phyloP scores from a whole-genome alignment of 495 filamentous ascomycete genomes.

The Penicillium turbatum region DNA sequence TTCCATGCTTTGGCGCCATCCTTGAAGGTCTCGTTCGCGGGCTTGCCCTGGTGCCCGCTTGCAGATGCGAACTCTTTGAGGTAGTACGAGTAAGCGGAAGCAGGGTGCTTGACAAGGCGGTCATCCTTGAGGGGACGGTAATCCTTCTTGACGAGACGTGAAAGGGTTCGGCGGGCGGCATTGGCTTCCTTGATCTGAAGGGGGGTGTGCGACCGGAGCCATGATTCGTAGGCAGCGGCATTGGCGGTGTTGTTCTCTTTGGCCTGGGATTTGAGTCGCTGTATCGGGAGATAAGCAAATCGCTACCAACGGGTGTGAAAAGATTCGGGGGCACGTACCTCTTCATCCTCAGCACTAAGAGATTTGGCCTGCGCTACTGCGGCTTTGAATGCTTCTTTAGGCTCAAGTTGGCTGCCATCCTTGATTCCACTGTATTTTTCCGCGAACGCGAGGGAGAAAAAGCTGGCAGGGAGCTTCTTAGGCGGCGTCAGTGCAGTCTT shows the following conservation, averaged over 20 bases:
- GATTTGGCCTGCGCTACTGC: slow-evolving; percentile 19
- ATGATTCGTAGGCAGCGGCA: slow-evolving; percentile 46
- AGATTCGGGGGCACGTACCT: slow-evolving; percentile 28
- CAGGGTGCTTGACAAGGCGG: slow-evolving; percentile 50
- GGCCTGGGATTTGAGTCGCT: slow-evolving; percentile 50
- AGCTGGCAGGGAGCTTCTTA: slow-evolving; percentile 17
- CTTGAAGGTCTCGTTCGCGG: slow-evolving; percentile 22
- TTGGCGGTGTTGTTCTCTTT: slow-evolving; percentile 45
- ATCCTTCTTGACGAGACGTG: slow-evolving; percentile 18
- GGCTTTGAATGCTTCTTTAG: slow-evolving; percentile 13
- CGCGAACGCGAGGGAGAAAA: slow-evolving; percentile 22
- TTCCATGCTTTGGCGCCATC: slow-evolving; percentile 54
- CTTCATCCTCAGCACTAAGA: slow-evolving; percentile 20
- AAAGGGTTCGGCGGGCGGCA: slow-evolving; percentile 52
- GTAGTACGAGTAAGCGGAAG: slow-evolving; percentile 42
- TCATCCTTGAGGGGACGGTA: slow-evolving; percentile 44
- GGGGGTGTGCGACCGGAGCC: slow-evolving; percentile 56
- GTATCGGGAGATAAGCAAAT: slow-evolving; percentile 14
- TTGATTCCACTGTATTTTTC: slow-evolving; percentile 16
- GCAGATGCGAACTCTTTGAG: slow-evolving; percentile 38
- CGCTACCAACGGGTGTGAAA: not conserved
- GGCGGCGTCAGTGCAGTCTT: slow-evolving; percentile 31
- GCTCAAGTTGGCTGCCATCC: not conserved
- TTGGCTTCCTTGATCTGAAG: slow-evolving; percentile 60
- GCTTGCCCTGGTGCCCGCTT: slow-evolving; percentile 44